Percentiles rank a stretch among this genome's conserved stretches.
Evolutionary conservation across 495 filamentous ascomycete species (phyloP).

Genomic region (Aspergillus leporis): DNA sequence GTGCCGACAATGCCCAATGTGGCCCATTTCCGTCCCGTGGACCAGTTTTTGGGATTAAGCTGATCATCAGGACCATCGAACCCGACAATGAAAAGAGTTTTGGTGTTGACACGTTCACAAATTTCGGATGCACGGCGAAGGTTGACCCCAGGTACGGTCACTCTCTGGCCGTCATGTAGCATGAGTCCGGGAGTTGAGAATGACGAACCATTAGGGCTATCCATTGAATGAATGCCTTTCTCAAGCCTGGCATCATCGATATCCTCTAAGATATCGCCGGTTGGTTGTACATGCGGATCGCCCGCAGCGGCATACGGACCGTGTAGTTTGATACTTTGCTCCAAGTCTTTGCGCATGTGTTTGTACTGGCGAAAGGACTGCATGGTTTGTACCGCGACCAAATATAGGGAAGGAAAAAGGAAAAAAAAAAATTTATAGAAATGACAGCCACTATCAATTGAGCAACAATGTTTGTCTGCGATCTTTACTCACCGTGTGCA

Average conservation of each 20-base stretch:
- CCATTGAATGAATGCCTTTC: not conserved
- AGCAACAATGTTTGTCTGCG: not conserved
- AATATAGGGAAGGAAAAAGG: not conserved
- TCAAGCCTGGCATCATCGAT: constrained; percentile 2
- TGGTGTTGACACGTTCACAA: not conserved
- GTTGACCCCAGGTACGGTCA: not conserved
- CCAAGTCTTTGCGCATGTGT: not conserved
- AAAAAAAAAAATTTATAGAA: too few species aligned
- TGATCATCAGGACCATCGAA: constrained; percentile 3
- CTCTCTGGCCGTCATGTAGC: not conserved
- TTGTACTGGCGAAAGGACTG: constrained; percentile 4
- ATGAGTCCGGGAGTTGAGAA: not conserved
- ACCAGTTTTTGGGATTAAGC: constrained; percentile 5
- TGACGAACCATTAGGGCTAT: not conserved
- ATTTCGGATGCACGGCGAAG: not conserved
- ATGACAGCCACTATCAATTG: not conserved
- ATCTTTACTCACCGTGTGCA: not conserved
- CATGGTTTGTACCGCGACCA: not conserved
- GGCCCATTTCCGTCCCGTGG: not conserved
- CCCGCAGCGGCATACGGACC: not conserved
- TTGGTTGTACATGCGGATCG: not conserved
- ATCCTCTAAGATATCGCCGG: constrained; percentile 1
- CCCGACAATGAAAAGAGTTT: constrained; percentile 1
- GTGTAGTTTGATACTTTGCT: not conserved
- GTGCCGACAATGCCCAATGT: constrained; percentile 9